phyloP scores from a whole-genome alignment of 495 filamentous ascomycete species.

The Pyronema domesticum region DNA sequence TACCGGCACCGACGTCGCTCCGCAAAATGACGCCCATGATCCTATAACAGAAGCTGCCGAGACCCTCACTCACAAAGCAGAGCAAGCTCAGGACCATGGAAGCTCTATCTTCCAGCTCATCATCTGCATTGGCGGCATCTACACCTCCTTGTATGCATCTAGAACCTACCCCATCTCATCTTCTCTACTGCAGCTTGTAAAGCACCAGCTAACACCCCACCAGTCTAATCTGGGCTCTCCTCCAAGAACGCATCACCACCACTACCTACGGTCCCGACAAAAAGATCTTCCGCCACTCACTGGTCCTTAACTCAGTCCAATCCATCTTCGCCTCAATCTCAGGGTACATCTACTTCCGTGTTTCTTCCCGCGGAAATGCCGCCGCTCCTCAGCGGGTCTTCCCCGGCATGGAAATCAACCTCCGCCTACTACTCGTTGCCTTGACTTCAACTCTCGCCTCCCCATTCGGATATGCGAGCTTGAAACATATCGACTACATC shows the following conservation, averaged over 20 bases:
- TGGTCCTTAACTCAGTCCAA: conserved; percentile 92
- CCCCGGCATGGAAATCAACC: conserved; percentile 51
- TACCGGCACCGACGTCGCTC: background rate
- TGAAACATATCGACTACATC: conserved; percentile 94
- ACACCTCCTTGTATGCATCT: conserved; percentile 64
- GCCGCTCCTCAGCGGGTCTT: conserved; percentile 45
- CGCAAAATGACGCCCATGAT: conserved; percentile 6
- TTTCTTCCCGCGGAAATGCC: conserved; percentile 38
- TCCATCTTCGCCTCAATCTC: conserved; percentile 70
- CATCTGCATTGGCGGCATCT: conserved; percentile 82
- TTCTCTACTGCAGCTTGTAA: background rate
- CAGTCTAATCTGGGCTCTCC: conserved; percentile 84
- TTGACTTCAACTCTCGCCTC: conserved; percentile 73
- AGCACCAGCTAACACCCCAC: background rate
- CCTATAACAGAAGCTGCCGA: conserved; percentile 19
- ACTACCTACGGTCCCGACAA: conserved; percentile 65
- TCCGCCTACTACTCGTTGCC: conserved; percentile 70
- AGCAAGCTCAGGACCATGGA: conserved; percentile 20
- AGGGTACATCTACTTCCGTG: conserved; percentile 63
- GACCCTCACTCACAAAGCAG: conserved; percentile 19
- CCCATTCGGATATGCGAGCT: conserved; percentile 85
- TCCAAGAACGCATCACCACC: conserved; percentile 95
- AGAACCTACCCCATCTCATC: conserved; percentile 21
- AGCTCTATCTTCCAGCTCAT: conserved; percentile 47
- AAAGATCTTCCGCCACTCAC: conserved; percentile 70